phyloP scores from a whole-genome alignment of 208 protist genomes.

The Crithidia expoeki region DNA sequence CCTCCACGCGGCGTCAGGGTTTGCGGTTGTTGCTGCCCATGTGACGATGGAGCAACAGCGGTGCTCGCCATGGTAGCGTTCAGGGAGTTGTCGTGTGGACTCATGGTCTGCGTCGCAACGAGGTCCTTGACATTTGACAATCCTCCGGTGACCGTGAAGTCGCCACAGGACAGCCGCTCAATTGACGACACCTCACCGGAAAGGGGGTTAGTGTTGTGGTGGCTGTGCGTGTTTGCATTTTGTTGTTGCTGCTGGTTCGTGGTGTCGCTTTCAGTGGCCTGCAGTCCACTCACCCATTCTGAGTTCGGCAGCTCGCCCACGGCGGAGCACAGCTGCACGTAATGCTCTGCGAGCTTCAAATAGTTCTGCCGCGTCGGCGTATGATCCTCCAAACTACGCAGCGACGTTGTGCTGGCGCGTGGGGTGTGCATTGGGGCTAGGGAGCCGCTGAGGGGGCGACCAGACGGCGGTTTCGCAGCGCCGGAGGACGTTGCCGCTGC shows the following conservation, averaged over 20 bases:
- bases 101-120: background rate
- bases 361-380: slow-evolving; percentile 14
- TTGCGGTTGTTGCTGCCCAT: background rate
- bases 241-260: background rate
- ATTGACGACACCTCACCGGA: background rate
- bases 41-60: background rate
- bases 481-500: background rate
- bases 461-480: slow-evolving; percentile 21
- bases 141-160: background rate
- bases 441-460: slow-evolving; percentile 6
- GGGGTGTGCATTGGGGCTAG: slow-evolving; percentile 17
- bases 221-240: background rate
- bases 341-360: slow-evolving; percentile 46
- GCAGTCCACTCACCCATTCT: slow-evolving; percentile 55
- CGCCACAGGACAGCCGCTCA: slow-evolving; percentile 8
- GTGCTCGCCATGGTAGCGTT: background rate
- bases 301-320: slow-evolving; percentile 62
- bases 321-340: slow-evolving; percentile 56
- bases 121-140: slow-evolving; percentile 10
- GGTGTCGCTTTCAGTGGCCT: background rate
- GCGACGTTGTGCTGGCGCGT: background rate
- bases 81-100: background rate
- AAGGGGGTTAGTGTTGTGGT: background rate
- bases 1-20: slow-evolving; percentile 7
- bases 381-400: slow-evolving; percentile 1